phyloP scores from a whole-genome alignment of 805 yeast genomes.

The Isabelozyma gotoi region DNA sequence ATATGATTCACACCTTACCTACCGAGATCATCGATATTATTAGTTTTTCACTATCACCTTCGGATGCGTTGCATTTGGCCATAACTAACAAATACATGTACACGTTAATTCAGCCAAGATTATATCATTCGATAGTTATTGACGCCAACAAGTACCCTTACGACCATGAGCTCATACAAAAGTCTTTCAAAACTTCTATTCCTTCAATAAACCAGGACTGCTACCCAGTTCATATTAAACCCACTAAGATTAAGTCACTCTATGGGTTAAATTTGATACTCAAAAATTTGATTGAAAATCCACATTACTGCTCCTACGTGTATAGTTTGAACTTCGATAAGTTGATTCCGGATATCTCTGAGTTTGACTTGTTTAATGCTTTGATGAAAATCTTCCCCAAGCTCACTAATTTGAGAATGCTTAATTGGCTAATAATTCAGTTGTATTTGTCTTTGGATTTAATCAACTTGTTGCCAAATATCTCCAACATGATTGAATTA shows the following conservation, averaged over 20 bases:
- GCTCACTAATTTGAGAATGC: conserved; percentile 11
- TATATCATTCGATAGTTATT: conserved; percentile 14
- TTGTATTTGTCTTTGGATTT: conserved; percentile 13
- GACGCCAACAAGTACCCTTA: conserved; percentile 9
- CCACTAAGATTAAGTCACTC: conserved; percentile 10
- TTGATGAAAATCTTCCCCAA: conserved; percentile 15
- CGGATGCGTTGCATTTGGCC: conserved; percentile 13
- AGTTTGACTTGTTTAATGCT: conserved; percentile 13
- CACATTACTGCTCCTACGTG: conserved; percentile 10
- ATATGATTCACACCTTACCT: conserved; percentile 18
- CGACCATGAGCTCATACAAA: not conserved
- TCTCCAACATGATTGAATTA: conserved; percentile 6
- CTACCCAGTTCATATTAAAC: not conserved
- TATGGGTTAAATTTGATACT: conserved; percentile 17
- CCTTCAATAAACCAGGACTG: conserved; percentile 1
- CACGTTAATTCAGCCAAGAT: conserved; percentile 9
- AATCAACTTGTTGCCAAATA: conserved; percentile 12
- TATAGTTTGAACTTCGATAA: conserved; percentile 10
- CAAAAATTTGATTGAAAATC: conserved; percentile 12
- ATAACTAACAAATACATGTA: conserved; percentile 10
- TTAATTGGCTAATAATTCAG: conserved; percentile 17
- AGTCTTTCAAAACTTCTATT: not conserved
- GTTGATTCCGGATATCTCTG: conserved; percentile 24
- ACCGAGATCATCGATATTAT: conserved; percentile 16
- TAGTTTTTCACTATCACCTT: conserved; percentile 9